phyloP scores from a whole-genome alignment of 1,284 basidiomycete species.

The Jaminaea rosea region DNA sequence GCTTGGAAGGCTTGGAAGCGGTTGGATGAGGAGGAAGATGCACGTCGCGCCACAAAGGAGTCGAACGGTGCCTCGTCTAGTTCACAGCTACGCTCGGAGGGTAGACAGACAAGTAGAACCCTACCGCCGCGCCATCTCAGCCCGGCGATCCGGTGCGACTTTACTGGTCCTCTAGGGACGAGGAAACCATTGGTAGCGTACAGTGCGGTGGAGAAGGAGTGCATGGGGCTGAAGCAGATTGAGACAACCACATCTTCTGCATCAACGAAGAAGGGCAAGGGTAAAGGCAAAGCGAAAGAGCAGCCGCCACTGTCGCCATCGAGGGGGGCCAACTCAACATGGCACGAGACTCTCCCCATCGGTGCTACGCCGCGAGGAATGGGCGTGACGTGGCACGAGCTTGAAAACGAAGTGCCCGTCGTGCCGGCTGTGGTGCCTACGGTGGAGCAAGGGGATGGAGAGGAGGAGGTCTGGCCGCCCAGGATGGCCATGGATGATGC shows the following conservation, averaged over 20 bases:
- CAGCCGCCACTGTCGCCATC: slow-evolving; percentile 3
- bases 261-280: slow-evolving; percentile 1
- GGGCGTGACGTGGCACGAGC: slow-evolving; percentile 7
- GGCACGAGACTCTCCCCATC: slow-evolving; percentile 7
- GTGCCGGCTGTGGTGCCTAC: neutral
- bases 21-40: slow-evolving; percentile 6
- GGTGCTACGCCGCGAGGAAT: slow-evolving; percentile 8
- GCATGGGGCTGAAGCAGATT: slow-evolving; percentile 1
- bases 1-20: slow-evolving; percentile 20
- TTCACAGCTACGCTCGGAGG: no score
- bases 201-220: neutral
- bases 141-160: slow-evolving; percentile 27
- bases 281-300: slow-evolving; percentile 1
- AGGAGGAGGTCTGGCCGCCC: neutral
- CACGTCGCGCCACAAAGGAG: neutral
- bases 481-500: neutral
- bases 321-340: slow-evolving; percentile 9
- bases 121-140: neutral
- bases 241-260: neutral
- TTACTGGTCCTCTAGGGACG: slow-evolving; percentile 31
- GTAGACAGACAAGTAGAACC: neutral
- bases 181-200: slow-evolving; percentile 3
- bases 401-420: slow-evolving; percentile 1
- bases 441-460: neutral
- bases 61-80: no score